These are phyloP conservation scores for Xylaria sp. DNA, from an alignment of 2,329 filamentous ascomycete species.

Conservation along the genomic window DNA sequence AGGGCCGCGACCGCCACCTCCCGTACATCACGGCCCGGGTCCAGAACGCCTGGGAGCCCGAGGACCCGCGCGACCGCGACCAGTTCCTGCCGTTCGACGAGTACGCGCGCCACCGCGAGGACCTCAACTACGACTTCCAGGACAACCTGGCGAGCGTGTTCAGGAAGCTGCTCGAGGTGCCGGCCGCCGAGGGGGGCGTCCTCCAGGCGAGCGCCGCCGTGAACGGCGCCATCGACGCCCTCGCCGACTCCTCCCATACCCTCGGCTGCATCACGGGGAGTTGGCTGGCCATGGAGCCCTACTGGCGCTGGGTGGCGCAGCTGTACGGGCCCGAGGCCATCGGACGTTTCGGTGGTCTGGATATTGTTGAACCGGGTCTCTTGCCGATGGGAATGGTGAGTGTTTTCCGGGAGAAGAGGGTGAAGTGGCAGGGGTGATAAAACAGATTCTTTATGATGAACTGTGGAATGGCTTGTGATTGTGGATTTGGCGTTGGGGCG, in stretches of 20 bases:
- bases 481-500: background rate
- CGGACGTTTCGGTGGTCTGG: constrained; percentile 56
- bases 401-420: constrained; percentile 56
- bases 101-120: constrained; percentile 53
- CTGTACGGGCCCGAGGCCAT: constrained; percentile 58
- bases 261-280: constrained; percentile 22
- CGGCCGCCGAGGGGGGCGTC: constrained; percentile 44
- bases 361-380: constrained; percentile 56
- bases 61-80: constrained; percentile 46
- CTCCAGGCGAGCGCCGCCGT: constrained; percentile 41
- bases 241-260: constrained; percentile 20
- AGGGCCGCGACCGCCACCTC: constrained; percentile 28
- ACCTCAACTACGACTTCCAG: constrained; percentile 34
- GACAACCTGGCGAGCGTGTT: constrained; percentile 51
- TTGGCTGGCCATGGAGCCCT: constrained; percentile 53
- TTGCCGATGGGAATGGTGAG: constrained; percentile 60
- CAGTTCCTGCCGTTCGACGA: constrained; percentile 59
- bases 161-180: constrained; percentile 50
- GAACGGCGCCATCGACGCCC: constrained; percentile 38
- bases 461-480: background rate
- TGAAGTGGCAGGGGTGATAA: constrained; percentile 56
- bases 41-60: constrained; percentile 47
- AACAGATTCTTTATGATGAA: background rate
- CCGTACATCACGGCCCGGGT: constrained; percentile 33
- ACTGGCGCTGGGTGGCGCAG: constrained; percentile 60